Evolutionary conservation across 306 rosid species (phyloP).

Genomic region (Datisca glomerata): DNA sequence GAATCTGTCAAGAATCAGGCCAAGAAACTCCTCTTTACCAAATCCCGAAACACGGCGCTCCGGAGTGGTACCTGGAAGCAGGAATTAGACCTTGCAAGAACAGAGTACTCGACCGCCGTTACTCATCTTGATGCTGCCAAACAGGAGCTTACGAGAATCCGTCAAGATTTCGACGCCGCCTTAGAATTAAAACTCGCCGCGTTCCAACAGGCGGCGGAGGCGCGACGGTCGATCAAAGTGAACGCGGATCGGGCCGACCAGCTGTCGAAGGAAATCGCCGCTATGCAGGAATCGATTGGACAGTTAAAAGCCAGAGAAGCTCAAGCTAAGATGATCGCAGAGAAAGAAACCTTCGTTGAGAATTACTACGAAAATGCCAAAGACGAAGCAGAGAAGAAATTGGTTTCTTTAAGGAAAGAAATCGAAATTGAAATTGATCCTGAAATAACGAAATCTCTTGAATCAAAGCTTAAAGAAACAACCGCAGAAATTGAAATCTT

Average conservation of each 20-base stretch:
- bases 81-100: conserved; percentile 51
- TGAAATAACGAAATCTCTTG: conserved; percentile 19
- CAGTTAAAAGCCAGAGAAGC: conserved; percentile 45
- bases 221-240: conserved; percentile 42
- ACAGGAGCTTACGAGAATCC: conserved; percentile 64
- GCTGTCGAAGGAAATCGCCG: conserved; percentile 39
- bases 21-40: conserved; percentile 31
- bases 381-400: conserved; percentile 34
- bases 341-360: conserved; percentile 23
- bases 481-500: conserved; percentile 41
- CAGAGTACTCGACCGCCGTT: conserved; percentile 27
- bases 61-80: conserved; percentile 46
- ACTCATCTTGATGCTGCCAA: conserved; percentile 55
- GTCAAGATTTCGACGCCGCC: conserved; percentile 69
- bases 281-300: conserved; percentile 38
- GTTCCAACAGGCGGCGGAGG: conserved; percentile 68
- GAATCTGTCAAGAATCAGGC: conserved; percentile 29
- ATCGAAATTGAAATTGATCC: conserved; percentile 38
- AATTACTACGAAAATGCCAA: conserved; percentile 26
- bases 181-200: conserved; percentile 65
- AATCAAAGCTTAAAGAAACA: conserved; percentile 36
- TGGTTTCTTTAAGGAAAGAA: conserved; percentile 35
- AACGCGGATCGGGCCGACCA: conserved; percentile 41
- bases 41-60: conserved; percentile 23
- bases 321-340: conserved; percentile 24